Conservation (phyloP, 1,284 basidiomycete species). For the Lignosus rhinocerotis region DNA sequence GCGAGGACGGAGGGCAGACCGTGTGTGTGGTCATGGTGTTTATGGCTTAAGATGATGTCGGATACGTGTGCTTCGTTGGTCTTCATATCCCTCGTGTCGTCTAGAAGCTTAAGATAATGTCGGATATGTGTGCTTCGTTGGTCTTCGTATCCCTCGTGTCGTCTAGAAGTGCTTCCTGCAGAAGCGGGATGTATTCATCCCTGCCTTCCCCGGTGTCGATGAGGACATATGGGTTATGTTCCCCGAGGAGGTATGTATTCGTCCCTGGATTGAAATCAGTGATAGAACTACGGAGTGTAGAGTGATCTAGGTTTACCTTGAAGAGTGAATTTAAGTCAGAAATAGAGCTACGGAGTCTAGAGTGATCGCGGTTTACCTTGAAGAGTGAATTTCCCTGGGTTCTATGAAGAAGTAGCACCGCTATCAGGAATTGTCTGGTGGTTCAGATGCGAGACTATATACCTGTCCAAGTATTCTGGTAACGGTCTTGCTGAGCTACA, state of each 20-base stretch:
- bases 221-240: slow-evolving; percentile 70
- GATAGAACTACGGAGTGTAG: not conserved
- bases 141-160: slow-evolving; percentile 34
- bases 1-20: slow-evolving; percentile 76
- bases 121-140: slow-evolving; percentile 60
- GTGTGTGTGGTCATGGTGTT: slow-evolving; percentile 85
- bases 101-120: slow-evolving; percentile 81
- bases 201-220: slow-evolving; percentile 88
- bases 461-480: slow-evolving; percentile 76
- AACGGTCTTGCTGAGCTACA: slow-evolving; percentile 63
- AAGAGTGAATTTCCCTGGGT: slow-evolving; percentile 89
- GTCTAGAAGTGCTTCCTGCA: slow-evolving; percentile 59
- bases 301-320: slow-evolving; percentile 60
- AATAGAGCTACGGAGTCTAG: not conserved
- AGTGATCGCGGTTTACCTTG: slow-evolving; percentile 60
- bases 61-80: slow-evolving; percentile 56
- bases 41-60: slow-evolving; percentile 90
- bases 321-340: slow-evolving; percentile 71
- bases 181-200: slow-evolving; percentile 66
- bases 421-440: not conserved
- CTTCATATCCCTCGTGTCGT: slow-evolving; percentile 34
- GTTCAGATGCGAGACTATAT: not conserved
- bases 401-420: slow-evolving; percentile 45
- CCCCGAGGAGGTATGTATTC: slow-evolving; percentile 88
- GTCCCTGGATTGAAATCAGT: slow-evolving; percentile 53